Evolutionary conservation across 225 moss, liverwort and hornwort species (phyloP), one percentile per base, ranked within the genome.

Genomic region (Takakia lepidozioides): DNA sequence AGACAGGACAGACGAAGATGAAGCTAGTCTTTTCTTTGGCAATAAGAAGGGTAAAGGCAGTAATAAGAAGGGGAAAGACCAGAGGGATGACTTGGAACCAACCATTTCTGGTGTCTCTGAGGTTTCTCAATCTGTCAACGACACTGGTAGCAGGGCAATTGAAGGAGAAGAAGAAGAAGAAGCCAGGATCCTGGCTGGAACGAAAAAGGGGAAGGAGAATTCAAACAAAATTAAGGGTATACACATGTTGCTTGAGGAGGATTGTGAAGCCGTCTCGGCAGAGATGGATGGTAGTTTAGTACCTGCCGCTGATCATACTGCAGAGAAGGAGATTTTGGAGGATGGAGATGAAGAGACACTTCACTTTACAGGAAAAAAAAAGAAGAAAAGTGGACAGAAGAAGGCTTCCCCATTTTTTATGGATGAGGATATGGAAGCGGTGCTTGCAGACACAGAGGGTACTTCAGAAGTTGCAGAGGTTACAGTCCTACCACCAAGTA

Each of bases 21-120:
- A 64, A 13, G 64, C 64, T 25, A 64, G 64, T 36, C 32, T 75
- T 4, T 71, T 80, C 32, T 47, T 74, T 51, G 79, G 79, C 40
- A 80, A 70, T 60, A 80, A 80, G 61, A 80, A 80, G 54, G 58
- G 65, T 0, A 79, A 79, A 47, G 74, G 74, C 0, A 80, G 70
- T 42, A 78, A 78, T 4, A 47, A 61, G 51, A 51, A 44, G 46
- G 45, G 29, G 18, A 53, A 37, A 35, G 32, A 46, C 27, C 14
- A 25, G 22, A 46, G 19, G 7, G 46, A 46, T 56, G 44, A 38
- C 40, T 41, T 26, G 37, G 53, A 34, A 17, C 32, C 23, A 47
- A 10, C 28, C 9, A 19, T 54, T 38, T 19, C 20, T 14, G 42
- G 42, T 3, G 29, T 20, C 16, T 16, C 32, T 7, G 50, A 4